phyloP scores from a whole-genome alignment of 2,329 filamentous ascomycete species.

The Fusarium cicatricum region DNA sequence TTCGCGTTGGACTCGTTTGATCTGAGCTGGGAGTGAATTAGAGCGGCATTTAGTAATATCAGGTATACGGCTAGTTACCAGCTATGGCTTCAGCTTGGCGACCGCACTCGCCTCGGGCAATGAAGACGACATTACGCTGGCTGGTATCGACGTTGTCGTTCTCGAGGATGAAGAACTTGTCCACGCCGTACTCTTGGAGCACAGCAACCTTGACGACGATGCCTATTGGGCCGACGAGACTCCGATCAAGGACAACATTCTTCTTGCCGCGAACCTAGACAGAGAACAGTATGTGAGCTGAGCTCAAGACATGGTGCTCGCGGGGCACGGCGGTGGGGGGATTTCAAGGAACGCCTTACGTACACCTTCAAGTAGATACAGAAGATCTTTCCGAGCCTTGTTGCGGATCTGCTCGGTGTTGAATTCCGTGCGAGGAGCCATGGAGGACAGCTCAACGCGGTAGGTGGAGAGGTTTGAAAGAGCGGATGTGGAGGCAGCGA shows the following conservation, averaged over 20 bases:
- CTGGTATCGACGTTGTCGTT: constrained; percentile 94
- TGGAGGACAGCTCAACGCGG: constrained; percentile 58
- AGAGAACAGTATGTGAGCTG: constrained; percentile 13
- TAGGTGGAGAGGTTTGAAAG: constrained; percentile 10
- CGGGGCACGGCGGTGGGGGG: constrained; percentile 22
- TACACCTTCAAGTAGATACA: constrained; percentile 94
- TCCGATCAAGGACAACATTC: constrained; percentile 92
- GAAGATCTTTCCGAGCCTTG: constrained; percentile 86
- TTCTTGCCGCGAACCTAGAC: constrained; percentile 95
- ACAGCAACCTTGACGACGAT: constrained; percentile 95
- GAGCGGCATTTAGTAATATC: background rate
- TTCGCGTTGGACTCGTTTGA: constrained; percentile 87
- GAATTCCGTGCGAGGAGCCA: constrained; percentile 76
- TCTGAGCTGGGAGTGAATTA: constrained; percentile 74
- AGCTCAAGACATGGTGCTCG: constrained; percentile 20
- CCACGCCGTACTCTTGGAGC: constrained; percentile 95
- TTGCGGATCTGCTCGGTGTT: constrained; percentile 79
- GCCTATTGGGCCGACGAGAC: constrained; percentile 87
- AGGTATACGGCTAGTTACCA: constrained; percentile 64
- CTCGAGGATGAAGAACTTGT: constrained; percentile 96
- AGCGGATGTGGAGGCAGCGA: constrained; percentile 20
- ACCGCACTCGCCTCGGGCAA: constrained; percentile 88
- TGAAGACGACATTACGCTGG: constrained; percentile 94
- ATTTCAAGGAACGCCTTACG: constrained; percentile 57
- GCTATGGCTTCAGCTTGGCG: constrained; percentile 86